Evolutionary conservation across 169 alveolate genomes (phyloP), one percentile per base, ranked within the genome.

Genomic region (Condylostoma magnum): DNA sequence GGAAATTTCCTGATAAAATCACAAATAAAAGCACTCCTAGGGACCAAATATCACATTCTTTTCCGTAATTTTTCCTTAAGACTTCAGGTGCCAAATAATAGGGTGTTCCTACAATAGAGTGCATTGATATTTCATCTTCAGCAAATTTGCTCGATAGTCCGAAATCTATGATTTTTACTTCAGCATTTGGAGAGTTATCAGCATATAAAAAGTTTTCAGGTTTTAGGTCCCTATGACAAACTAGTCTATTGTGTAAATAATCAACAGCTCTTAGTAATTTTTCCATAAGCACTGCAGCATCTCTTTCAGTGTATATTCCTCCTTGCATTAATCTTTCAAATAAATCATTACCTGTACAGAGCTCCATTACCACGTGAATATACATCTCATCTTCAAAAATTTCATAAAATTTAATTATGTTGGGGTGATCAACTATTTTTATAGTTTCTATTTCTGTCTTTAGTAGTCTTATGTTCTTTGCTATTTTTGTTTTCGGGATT

Each of bases 71-170:
- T 3, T 53, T 69, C 12, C 53, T 37, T 27, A 69, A n/a, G 20
- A 69, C 68, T 69, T 69, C 77, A 8, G 77, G 77, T 25, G 77
- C 69, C n/a, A 54, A 48, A 46, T 69, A 69, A 69, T 52, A 69
- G 22, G 67, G 66, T 5, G 77, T 69, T 43, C 77, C 77, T 18
- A 50, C 74, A 27, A 50, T n/a, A 34, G 55, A 20, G 2, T 6
- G 25, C 66, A 50, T 50, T n/a, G n/a, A n/a, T n/a, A n/a, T n/a
- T 51, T 33, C 31, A 18, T 33, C 18, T n/a, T 63, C 27, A 18
- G 46, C 44, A 22, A 12, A 37, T 43, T 44, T 37, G 4, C 6
- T 43, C 15, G 73, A 63, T 57, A 63, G 22, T 27, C 73, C 73
- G 30, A 63, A 63, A 28, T 50, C 66, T 25, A 36, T 36, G 33